Evolutionary conservation across 345 rosid genomes (phyloP).

Genomic region (Eucalyptus sp.): DNA sequence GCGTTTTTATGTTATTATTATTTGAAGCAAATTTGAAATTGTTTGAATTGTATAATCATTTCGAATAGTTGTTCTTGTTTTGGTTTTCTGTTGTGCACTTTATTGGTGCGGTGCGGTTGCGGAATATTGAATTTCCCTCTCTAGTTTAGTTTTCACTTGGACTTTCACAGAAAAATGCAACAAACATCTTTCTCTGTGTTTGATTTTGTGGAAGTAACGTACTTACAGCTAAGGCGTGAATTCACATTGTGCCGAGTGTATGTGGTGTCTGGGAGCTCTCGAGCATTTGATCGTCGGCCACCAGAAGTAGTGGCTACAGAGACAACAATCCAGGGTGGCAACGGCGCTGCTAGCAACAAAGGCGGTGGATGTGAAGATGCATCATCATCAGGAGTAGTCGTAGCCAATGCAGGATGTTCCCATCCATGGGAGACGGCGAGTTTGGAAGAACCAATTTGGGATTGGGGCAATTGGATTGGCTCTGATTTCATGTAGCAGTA

Average conservation of each 20-base stretch:
- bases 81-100: neutral
- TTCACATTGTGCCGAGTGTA: slow-evolving; percentile 77
- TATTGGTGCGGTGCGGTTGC: neutral
- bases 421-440: neutral
- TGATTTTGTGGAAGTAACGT: neutral
- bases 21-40: neutral
- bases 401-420: slow-evolving; percentile 2
- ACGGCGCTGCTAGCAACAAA: slow-evolving; percentile 10
- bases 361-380: neutral
- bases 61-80: neutral
- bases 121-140: neutral
- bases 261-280: slow-evolving; percentile 53
- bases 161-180: neutral
- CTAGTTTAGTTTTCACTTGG: neutral
- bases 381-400: neutral
- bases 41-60: neutral
- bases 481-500: neutral
- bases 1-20: neutral
- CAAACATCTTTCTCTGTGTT: neutral
- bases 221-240: slow-evolving; percentile 58
- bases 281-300: slow-evolving; percentile 90
- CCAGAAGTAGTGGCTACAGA: slow-evolving; percentile 4
- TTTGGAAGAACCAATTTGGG: slow-evolving; percentile 26
- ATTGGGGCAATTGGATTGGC: slow-evolving; percentile 44
- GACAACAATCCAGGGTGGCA: slow-evolving; percentile 2